Evolutionary conservation across 1,284 basidiomycete species (phyloP).

Genomic region (Moniliophthora roreri): DNA sequence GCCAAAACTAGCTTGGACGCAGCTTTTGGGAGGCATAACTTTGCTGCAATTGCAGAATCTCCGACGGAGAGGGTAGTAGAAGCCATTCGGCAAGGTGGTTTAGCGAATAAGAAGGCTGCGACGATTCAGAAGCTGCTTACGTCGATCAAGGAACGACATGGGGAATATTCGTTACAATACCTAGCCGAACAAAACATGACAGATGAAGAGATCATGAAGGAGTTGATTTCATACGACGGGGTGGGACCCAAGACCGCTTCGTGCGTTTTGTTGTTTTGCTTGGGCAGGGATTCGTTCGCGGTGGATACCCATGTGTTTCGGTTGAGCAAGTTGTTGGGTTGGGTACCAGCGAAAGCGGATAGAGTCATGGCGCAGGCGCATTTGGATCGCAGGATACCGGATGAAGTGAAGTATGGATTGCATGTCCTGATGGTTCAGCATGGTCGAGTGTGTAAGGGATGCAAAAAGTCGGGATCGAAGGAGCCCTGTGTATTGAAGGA

Average conservation of each 20-base stretch:
- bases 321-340: constrained; percentile 63
- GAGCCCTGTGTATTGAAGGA: constrained; percentile 30
- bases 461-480: constrained; percentile 34
- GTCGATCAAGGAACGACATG: constrained; percentile 53
- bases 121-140: constrained; percentile 62
- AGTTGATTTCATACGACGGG: constrained; percentile 65
- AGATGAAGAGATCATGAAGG: constrained; percentile 68
- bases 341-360: constrained; percentile 65
- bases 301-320: constrained; percentile 79
- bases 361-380: constrained; percentile 72
- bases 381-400: constrained; percentile 62
- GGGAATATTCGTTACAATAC: constrained; percentile 55
- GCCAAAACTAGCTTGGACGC: constrained; percentile 63
- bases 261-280: constrained; percentile 77
- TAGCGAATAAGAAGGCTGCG: constrained; percentile 73
- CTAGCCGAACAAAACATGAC: constrained; percentile 37
- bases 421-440: constrained; percentile 74
- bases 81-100: constrained; percentile 66
- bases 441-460: constrained; percentile 55
- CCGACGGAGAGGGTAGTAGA: constrained; percentile 53
- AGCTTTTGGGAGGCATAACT: constrained; percentile 61
- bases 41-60: constrained; percentile 57
- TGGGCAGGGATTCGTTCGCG: constrained; percentile 72
- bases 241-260: constrained; percentile 81
- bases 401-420: constrained; percentile 66